These are phyloP conservation scores for cucumber (Cucumis sativus) DNA, from an alignment of 306 rosid genomes.

Conservation along the genomic window DNA sequence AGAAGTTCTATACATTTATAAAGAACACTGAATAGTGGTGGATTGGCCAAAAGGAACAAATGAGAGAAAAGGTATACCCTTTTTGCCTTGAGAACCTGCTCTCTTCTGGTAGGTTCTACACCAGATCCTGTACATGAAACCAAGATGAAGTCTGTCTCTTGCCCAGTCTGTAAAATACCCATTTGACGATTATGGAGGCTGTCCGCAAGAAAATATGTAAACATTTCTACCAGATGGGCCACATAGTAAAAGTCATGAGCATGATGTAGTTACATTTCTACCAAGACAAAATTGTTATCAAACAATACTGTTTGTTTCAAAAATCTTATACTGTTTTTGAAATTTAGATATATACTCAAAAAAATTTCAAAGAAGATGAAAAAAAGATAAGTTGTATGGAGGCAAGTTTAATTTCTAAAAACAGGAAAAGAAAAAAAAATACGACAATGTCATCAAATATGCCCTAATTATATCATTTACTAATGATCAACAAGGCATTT, in stretches of 20 bases:
- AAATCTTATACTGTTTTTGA: neutral
- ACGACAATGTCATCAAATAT: neutral
- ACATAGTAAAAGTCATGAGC: neutral
- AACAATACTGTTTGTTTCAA: neutral
- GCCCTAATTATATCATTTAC: neutral
- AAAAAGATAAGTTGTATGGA: neutral
- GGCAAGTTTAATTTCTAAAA: neutral
- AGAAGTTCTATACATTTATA: neutral
- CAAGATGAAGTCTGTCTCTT: constrained; percentile 87
- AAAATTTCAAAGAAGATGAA: neutral
- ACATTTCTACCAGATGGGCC: neutral
- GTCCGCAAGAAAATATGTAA: neutral
- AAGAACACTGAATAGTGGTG: neutral
- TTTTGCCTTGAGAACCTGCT: constrained; percentile 94
- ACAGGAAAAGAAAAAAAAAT: neutral
- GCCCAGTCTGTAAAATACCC: constrained; percentile 66
- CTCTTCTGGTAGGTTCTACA: constrained; percentile 76
- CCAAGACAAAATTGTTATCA: neutral
- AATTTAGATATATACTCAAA: neutral
- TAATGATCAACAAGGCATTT: neutral
- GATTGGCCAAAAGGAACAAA: constrained; percentile 10
- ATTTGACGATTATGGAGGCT: constrained; percentile 12
- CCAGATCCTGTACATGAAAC: constrained; percentile 96
- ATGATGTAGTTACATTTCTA: neutral
- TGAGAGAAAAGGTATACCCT: constrained; percentile 43